Base-by-base conservation (phyloP, 2,329 filamentous ascomycete species). In the Fusarium equiseti region DNA sequence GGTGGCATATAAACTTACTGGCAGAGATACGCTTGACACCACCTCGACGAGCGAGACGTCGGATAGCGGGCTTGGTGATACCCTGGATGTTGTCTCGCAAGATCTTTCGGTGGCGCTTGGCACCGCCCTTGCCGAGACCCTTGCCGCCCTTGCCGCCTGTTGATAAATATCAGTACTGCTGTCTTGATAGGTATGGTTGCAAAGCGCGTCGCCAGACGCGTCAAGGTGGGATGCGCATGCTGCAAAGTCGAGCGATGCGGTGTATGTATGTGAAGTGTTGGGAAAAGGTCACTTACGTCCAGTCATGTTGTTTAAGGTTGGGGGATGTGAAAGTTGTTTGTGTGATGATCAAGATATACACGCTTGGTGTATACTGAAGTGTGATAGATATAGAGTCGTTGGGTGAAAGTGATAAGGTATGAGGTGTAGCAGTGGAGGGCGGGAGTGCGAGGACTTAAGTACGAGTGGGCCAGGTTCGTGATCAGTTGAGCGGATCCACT, bases 11-110 rank as follows among this genome's bases (percentile, higher is more conserved):
- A 9, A 18, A 86, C 88, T 83, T 89, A 93, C 91, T 97, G 83
- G 95, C 95, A 80, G 95, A 97, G 81, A 98, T 98, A 97, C 95
- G 95, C 93, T 98, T 98, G 89, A 98, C 95, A 95, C 95, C 95
- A 85, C 95, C 95, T 96, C 95, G 94, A 85, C 95, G 95, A 75
- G 95, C 95, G 83, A 98, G 94, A 96, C 95, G 95, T 80, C 95
- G 92, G 86, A 98, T 98, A 78, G 95, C 95, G 79, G 95, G 95
- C 92, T 98, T 98, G 81, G 95, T 98, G 82, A 98, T 98, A 86
- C 95, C 95, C 88, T 98, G 95, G 82, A 98, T 98, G 92, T 97
- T 98, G 92, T 97, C 95, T 86, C 95, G 94, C 84, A 98, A 89
- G 88, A 98, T 98, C 93, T 98, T 98, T 81, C 95, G 91, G 88